A percentile compares a stretch with the other conserved stretches of the same genome.
phyloP scores from a whole-genome alignment of 2,329 filamentous ascomycete species.

The Diaporthe citri region DNA sequence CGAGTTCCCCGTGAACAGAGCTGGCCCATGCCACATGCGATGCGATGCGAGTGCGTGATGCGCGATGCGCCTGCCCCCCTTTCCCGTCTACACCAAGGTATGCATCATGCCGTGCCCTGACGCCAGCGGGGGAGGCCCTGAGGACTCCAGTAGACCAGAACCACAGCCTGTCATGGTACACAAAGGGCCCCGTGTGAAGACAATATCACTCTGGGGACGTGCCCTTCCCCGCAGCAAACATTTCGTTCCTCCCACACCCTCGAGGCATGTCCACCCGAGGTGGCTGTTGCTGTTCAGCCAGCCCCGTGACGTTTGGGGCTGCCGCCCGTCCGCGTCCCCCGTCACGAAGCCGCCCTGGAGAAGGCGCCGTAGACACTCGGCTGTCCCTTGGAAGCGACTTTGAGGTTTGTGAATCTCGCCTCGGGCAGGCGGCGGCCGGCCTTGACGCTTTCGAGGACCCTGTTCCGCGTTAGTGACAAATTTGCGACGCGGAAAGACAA shows the following conservation, averaged over 20 bases:
- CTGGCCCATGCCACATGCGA: slow-evolving; percentile 28
- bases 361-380: slow-evolving; percentile 69
- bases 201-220: background rate
- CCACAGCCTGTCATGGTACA: slow-evolving; percentile 24
- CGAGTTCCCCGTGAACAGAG: background rate
- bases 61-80: slow-evolving; percentile 31
- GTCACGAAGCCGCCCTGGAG: slow-evolving; percentile 40
- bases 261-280: background rate
- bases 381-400: slow-evolving; percentile 72
- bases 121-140: background rate
- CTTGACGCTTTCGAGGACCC: slow-evolving; percentile 87
- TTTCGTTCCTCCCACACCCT: background rate
- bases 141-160: background rate
- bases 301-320: background rate
- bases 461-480: slow-evolving; percentile 47
- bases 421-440: slow-evolving; percentile 81
- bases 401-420: slow-evolving; percentile 75
- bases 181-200: slow-evolving; percentile 28
- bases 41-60: slow-evolving; percentile 1
- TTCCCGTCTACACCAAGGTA: slow-evolving; percentile 30
- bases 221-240: slow-evolving; percentile 34
- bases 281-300: slow-evolving; percentile 9
- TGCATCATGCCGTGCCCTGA: slow-evolving; percentile 39
- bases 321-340: background rate
- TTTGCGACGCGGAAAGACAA: background rate